Evolutionary conservation across 371 early-diverging fungal genomes (phyloP), one percentile per base, ranked within the genome.

Genomic region (Choanephora cucurbitarum): DNA sequence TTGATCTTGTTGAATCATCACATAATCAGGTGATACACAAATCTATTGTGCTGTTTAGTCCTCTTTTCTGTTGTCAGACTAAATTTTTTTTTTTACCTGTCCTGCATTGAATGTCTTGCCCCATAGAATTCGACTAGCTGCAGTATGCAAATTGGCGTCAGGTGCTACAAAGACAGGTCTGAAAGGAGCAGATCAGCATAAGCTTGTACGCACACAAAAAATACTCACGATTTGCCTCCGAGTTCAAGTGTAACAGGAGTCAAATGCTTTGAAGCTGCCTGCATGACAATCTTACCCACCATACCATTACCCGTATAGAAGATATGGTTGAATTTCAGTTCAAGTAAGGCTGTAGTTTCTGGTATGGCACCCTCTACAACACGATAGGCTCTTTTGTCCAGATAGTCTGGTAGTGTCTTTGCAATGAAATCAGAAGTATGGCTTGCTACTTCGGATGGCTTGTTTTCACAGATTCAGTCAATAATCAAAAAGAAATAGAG

Each of bases 241-340:
- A 95, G 79, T 60, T 95, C 95, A 24, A 95, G 74, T 5, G 90
- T 87, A n/a, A 91, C 87, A 33, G 90, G 87, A 0, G 92, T 86
- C 43, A 93, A 69, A 28, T 86, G 76, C 57, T 89, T 84, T 19
- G 89, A 82, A 5, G 94, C 95, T 1, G 92, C 93, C 11, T 57
- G 52, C 80, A 88, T 87, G 22, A 94, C 84, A 21, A 93, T 74
- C 54, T 78, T 85, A 22, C 91, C 98, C 22, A 96, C 90, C 13
- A 49, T 31, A n/a, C 88, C 86, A 66, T 81, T 88, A 46, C 98
- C 97, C 3, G 98, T 97, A 70, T 90, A 97, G 50, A 93, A 92
- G 59, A 93, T 95, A 67, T 92, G 90, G 72, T 95, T 94, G 47
- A 88, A 92, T 58, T 72, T 70, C 52, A 87, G 72, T 34, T 76